Base-by-base conservation (phyloP, 2,329 filamentous ascomycete species). In the Phialocephala sp. region DNA sequence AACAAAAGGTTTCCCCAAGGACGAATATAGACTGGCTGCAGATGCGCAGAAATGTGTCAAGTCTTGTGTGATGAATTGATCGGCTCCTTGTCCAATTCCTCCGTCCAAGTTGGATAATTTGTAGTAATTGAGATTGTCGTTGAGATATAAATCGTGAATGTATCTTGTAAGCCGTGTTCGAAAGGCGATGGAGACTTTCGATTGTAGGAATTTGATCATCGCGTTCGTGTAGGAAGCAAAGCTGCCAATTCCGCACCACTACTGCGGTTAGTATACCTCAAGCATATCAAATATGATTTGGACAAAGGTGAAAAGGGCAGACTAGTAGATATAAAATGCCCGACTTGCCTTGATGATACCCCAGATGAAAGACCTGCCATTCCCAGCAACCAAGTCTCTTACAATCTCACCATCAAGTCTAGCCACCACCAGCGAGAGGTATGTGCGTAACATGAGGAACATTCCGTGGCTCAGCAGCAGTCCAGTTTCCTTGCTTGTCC, bases 171-270 rank as follows among this genome's bases (percentile, higher is more conserved):
- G 84, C 12, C 95, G 88, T 4, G 95, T 99, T 50, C 95, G 89
- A 84, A 99, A 99, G 39, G 96, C 94, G 71, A 99, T 99, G 8
- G 94, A 97, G 62, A 99, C 93, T 81, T 99, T 99, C 59, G 92
- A 94, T 79, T 99, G 94, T 68, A 99, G 85, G 80, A 92, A 99
- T 79, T 98, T 98, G 83, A 99, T 99, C 91, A 96, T 97, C 62
- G 94, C 93, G 78, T 99, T 99, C 59, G 94, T 97, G 76, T 99
- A 99, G 0, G 94, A 97, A 9, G 94, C 94, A 69, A 98, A 89
- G 2, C 91, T 92, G 50, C 95, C 95, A 41, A 99, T 89, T 2
- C 94, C 93, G 70, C 94, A 93, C 95, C 95, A 99, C 83, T 88
- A 60, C 59, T 62, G 9, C 15, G 11, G 60, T 73, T 64, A 74